A percentile compares a stretch with the other conserved stretches of the same genome.
Conservation (phyloP, 1,284 basidiomycete species). For the Microstroma glucosiphilum region DNA sequence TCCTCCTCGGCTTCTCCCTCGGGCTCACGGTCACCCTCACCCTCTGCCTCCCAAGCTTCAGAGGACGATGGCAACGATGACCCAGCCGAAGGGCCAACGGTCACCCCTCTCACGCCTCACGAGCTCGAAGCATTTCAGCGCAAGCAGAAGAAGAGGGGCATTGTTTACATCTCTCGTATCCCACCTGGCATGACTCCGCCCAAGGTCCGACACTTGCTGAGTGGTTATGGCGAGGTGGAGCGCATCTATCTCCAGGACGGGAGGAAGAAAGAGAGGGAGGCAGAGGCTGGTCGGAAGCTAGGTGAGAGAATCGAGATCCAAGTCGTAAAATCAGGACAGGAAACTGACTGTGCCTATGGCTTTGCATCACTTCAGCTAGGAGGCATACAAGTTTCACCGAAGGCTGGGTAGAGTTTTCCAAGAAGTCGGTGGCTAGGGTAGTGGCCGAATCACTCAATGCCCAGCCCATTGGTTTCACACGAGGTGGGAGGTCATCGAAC, state of each 20-base stretch:
- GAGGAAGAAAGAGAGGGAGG: conserved; percentile 15
- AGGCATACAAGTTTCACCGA: conserved; percentile 79
- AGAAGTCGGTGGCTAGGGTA: conserved; percentile 81
- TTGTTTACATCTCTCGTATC: conserved; percentile 90
- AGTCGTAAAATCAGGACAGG: conserved; percentile 17
- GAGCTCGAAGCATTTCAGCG: conserved; percentile 41
- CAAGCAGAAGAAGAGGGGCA: conserved; percentile 56
- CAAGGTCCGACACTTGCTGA: conserved; percentile 73
- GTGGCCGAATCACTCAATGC: conserved; percentile 95
- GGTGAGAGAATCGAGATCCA: conserved; percentile 56
- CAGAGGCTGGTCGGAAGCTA: conserved; percentile 15
- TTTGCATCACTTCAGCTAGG: conserved; percentile 40
- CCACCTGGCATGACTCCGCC: conserved; percentile 98
- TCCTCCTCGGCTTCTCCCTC: background rate
- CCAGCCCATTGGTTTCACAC: conserved; percentile 65
- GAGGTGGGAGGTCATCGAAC: conserved; percentile 10
- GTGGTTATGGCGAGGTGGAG: conserved; percentile 45
- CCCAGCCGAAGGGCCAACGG: conserved; percentile 12
- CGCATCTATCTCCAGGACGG: conserved; percentile 47
- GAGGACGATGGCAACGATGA: conserved; percentile 21
- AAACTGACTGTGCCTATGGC: background rate
- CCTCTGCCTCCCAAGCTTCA: background rate
- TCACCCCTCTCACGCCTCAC: conserved; percentile 14
- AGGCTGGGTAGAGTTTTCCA: conserved; percentile 96
- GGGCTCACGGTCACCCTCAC: background rate